Evolutionary conservation across 371 early-diverging fungal genomes (phyloP).

Genomic region (Mucor lusitanicus): DNA sequence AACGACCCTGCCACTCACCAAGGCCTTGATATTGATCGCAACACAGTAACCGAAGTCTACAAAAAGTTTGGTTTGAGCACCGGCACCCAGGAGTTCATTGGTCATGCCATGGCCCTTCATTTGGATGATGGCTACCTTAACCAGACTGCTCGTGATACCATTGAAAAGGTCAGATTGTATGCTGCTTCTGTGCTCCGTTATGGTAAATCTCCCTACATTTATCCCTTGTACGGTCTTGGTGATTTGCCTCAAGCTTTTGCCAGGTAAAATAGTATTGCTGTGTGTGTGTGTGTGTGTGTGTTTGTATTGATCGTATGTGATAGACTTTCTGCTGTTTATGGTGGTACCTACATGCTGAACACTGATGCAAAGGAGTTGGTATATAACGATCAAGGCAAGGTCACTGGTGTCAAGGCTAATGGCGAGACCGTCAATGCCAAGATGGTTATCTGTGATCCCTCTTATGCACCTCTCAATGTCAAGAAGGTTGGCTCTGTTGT

Average conservation of each 20-base stretch:
- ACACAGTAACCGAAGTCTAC: constrained; percentile 89
- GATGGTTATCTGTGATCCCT: constrained; percentile 95
- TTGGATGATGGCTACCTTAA: constrained; percentile 92
- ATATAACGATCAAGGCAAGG: constrained; percentile 75
- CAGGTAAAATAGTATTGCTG: constrained; percentile 62
- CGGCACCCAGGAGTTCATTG: constrained; percentile 97
- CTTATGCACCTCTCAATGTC: constrained; percentile 82
- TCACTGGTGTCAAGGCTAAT: constrained; percentile 87
- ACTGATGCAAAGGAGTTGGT: constrained; percentile 89
- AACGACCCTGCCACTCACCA: constrained; percentile 83
- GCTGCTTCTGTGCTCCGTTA: constrained; percentile 92
- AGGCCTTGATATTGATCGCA: constrained; percentile 76
- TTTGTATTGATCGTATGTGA: not conserved
- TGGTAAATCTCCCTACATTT: constrained; percentile 99
- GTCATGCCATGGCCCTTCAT: constrained; percentile 97
- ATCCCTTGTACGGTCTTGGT: constrained; percentile 99
- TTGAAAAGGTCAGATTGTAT: constrained; percentile 93
- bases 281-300: too few relatives aligned
- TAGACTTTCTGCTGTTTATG: constrained; percentile 93
- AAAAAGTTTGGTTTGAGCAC: constrained; percentile 90
- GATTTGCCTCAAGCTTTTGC: constrained; percentile 99
- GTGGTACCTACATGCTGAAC: constrained; percentile 97
- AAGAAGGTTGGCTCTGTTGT: constrained; percentile 85
- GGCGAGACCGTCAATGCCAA: constrained; percentile 82
- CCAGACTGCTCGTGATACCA: constrained; percentile 89